These are phyloP conservation scores for Phytophthora colocasiae DNA, from an alignment of 352 stramenopile species.

Conservation along the genomic window DNA sequence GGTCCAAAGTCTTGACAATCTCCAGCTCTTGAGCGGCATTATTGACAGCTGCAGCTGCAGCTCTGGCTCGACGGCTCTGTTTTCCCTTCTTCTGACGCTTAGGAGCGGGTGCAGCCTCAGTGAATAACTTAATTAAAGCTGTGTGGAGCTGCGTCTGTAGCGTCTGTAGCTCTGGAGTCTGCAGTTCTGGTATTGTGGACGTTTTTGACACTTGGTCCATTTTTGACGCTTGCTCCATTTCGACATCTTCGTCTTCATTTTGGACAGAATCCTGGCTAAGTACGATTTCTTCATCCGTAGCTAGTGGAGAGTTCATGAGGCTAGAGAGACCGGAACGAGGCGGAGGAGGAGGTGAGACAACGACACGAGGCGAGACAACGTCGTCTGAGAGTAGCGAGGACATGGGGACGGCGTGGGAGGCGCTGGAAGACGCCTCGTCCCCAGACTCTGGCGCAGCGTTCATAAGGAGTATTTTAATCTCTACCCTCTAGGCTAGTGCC, in stretches of 20 bases:
- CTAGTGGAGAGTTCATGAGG: conserved; percentile 69
- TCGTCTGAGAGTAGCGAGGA: conserved; percentile 60
- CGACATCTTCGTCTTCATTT: conserved; percentile 28
- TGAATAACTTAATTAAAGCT: conserved; percentile 44
- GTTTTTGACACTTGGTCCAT: background rate
- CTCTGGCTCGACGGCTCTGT: conserved; percentile 36
- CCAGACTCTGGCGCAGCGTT: background rate
- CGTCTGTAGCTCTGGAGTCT: conserved; percentile 46
- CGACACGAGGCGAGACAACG: conserved; percentile 18
- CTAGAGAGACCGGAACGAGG: conserved; percentile 47
- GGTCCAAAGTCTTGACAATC: conserved; percentile 44
- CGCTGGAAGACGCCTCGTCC: background rate
- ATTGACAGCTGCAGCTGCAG: conserved; percentile 12
- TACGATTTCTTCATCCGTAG: conserved; percentile 34
- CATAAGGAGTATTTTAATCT: background rate
- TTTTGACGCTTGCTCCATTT: conserved; percentile 23
- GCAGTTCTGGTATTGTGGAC: conserved; percentile 27
- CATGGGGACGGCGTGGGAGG: conserved; percentile 20
- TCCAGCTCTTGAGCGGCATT: conserved; percentile 29
- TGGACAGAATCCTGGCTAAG: conserved; percentile 19
- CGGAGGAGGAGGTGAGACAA: background rate
- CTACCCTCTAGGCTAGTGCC: too few relatives aligned
- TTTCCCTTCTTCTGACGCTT: conserved; percentile 82
- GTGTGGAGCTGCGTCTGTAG: conserved; percentile 54
- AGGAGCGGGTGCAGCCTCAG: conserved; percentile 34